Evolutionary conservation across 352 stramenopile genomes (phyloP).

Genomic region (Phytopythium helicoides): DNA sequence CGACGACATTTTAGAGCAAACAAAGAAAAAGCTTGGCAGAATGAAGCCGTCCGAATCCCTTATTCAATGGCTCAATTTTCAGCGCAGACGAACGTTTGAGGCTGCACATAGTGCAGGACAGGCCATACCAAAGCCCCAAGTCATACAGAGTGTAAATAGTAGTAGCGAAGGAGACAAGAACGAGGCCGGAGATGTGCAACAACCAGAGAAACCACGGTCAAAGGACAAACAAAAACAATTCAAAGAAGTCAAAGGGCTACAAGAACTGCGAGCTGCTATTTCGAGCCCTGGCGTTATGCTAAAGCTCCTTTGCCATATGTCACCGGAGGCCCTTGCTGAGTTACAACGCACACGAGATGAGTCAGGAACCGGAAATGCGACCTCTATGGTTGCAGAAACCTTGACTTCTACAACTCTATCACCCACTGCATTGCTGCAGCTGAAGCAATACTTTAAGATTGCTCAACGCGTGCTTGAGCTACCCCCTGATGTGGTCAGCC

Average conservation of each 20-base stretch:
- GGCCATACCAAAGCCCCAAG: background rate
- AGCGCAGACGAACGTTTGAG: conserved; percentile 41
- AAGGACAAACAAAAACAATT: conserved; percentile 72
- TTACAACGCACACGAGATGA: conserved; percentile 49
- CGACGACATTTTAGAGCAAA: conserved; percentile 21
- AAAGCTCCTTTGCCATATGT: conserved; percentile 70
- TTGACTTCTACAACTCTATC: conserved; percentile 59
- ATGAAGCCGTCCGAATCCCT: conserved; percentile 56
- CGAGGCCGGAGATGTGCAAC: background rate
- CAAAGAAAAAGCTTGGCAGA: conserved; percentile 30
- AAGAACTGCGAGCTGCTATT: conserved; percentile 54
- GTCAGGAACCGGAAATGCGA: conserved; percentile 22
- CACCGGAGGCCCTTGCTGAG: conserved; percentile 41
- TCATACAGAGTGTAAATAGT: background rate
- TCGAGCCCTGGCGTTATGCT: conserved; percentile 62
- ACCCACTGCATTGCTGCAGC: conserved; percentile 47
- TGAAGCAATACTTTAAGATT: conserved; percentile 76
- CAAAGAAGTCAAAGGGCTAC: conserved; percentile 63
- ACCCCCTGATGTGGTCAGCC: conserved; percentile 57
- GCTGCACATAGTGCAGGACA: conserved; percentile 16
- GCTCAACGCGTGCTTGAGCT: conserved; percentile 45
- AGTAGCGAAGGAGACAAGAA: background rate
- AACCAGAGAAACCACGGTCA: conserved; percentile 13
- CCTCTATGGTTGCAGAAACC: conserved; percentile 32
- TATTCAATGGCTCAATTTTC: conserved; percentile 72